Evolutionary conservation across 1,139 yeast species (phyloP).

Genomic region (Yueomyces sp.): DNA sequence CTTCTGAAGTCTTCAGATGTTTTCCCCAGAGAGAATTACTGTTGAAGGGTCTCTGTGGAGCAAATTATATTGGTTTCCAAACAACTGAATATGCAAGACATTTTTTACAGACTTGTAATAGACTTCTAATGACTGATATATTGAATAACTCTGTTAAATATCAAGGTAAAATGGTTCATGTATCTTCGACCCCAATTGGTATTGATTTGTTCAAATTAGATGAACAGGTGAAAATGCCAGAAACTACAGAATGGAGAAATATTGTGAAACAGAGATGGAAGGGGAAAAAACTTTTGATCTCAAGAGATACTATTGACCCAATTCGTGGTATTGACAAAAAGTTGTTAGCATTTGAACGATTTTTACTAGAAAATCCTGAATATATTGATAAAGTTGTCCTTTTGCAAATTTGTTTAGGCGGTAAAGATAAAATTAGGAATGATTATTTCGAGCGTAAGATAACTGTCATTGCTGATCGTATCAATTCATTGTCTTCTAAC

Average conservation of each 20-base stretch:
- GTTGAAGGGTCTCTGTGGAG: constrained; percentile 76
- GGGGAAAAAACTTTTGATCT: constrained; percentile 55
- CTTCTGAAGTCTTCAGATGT: constrained; percentile 90
- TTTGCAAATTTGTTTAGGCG: constrained; percentile 65
- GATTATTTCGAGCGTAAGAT: constrained; percentile 58
- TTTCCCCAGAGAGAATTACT: constrained; percentile 75
- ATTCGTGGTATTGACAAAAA: constrained; percentile 85
- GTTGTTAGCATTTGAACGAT: constrained; percentile 72
- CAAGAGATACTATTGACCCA: constrained; percentile 79
- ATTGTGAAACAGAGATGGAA: constrained; percentile 70
- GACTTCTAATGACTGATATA: constrained; percentile 73
- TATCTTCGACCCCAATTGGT: constrained; percentile 72
- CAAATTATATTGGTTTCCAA: constrained; percentile 81
- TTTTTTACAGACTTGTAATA: constrained; percentile 79
- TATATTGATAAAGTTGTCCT: constrained; percentile 59
- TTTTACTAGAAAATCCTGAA: constrained; percentile 58
- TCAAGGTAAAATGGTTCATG: constrained; percentile 53
- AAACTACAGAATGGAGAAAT: constrained; percentile 57
- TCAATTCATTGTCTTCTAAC: constrained; percentile 56
- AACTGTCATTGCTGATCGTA: constrained; percentile 68
- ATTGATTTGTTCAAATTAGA: constrained; percentile 59
- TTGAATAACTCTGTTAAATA: constrained; percentile 59
- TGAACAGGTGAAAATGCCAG: constrained; percentile 32
- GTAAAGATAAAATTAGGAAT: constrained; percentile 28
- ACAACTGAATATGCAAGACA: constrained; percentile 89